Evolutionary conservation across 228 moss, liverwort and hornwort genomes (phyloP).

Genomic region (Sphagnum fallax): DNA sequence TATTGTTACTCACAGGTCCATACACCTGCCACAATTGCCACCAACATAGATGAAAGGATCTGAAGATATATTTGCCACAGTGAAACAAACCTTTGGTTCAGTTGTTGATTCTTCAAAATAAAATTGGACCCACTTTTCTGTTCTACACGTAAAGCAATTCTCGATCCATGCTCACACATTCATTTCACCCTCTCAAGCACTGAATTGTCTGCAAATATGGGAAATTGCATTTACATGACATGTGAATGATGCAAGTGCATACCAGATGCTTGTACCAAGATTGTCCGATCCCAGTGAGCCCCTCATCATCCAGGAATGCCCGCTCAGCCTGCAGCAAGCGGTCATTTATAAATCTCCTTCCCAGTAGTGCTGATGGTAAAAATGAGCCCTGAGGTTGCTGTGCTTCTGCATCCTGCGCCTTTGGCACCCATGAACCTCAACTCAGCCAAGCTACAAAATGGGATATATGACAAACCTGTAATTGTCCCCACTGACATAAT

Average conservation of each 20-base stretch:
- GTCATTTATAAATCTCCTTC: slow-evolving; percentile 64
- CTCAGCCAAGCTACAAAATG: too few species aligned
- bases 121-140: not conserved
- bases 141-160: not conserved
- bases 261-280: slow-evolving; percentile 85
- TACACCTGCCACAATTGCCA: slow-evolving; percentile 48
- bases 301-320: slow-evolving; percentile 65
- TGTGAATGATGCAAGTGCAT: slow-evolving; percentile 1
- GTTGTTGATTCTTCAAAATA: too few species aligned
- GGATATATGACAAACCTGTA: too few species aligned
- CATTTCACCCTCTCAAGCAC: not conserved
- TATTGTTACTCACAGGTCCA: slow-evolving; percentile 49
- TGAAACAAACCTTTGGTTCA: too few species aligned
- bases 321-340: slow-evolving; percentile 75
- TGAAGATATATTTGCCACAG: too few species aligned
- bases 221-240: not conserved
- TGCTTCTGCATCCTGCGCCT: slow-evolving; percentile 11
- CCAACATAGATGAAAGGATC: too few species aligned
- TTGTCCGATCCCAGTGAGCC: slow-evolving; percentile 30
- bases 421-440: slow-evolving; percentile 7
- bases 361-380: slow-evolving; percentile 26
- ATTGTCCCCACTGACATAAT: too few species aligned
- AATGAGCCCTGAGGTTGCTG: slow-evolving; percentile 13
- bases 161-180: not conserved
- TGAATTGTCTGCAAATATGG: not conserved